Conservation (phyloP, 768 basidiomycete genomes). For the Lentinula edodes region DNA sequence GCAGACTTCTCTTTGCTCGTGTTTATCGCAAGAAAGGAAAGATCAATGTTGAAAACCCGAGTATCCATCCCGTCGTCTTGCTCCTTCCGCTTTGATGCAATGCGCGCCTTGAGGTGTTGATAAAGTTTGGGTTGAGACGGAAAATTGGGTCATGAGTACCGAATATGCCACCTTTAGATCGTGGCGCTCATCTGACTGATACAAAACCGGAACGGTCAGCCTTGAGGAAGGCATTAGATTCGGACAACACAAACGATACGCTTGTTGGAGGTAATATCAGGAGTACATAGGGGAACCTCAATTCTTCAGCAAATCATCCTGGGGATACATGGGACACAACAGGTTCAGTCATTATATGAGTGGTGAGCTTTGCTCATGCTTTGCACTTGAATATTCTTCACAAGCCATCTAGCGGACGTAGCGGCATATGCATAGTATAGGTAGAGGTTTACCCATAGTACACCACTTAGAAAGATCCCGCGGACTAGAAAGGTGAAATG, state of each 20-base stretch:
- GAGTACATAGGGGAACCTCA: not conserved
- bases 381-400: too few species aligned
- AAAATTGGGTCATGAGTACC: slow-evolving; percentile 1
- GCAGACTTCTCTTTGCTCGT: too few species aligned
- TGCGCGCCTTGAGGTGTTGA: not conserved
- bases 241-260: not conserved
- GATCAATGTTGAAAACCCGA: not conserved
- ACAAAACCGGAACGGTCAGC: not conserved
- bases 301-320: not conserved
- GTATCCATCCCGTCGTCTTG: slow-evolving; percentile 6
- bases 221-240: not conserved
- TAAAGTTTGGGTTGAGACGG: slow-evolving; percentile 2
- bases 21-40: not conserved
- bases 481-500: too few species aligned
- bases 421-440: too few species aligned
- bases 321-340: too few species aligned
- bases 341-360: not conserved
- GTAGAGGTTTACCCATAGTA: too few species aligned
- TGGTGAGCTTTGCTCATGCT: too few species aligned
- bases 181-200: slow-evolving; percentile 1
- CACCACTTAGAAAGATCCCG: too few species aligned
- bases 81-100: slow-evolving; percentile 5
- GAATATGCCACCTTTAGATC: not conserved
- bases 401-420: not conserved
- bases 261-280: not conserved